phyloP scores from a whole-genome alignment of 1,284 basidiomycete species.

The Ceratorhiza oryzae-sativae region DNA sequence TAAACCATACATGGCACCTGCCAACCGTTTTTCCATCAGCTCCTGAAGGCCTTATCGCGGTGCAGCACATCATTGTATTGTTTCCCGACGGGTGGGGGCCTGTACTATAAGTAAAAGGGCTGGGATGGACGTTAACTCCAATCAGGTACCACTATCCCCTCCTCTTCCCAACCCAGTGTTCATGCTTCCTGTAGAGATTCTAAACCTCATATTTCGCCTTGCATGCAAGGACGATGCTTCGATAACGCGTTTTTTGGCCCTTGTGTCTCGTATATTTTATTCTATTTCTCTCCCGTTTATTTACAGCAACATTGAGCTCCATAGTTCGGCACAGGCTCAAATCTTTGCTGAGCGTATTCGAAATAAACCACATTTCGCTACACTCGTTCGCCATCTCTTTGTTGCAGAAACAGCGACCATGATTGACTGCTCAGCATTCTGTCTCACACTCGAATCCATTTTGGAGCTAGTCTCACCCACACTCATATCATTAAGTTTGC shows the following conservation, averaged over 20 bases:
- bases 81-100: too few relatives aligned
- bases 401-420: neutral
- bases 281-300: neutral
- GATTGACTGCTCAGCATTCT: neutral
- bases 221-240: slow-evolving; percentile 22
- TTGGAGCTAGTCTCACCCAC: neutral
- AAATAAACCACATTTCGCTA: neutral
- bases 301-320: slow-evolving; percentile 4
- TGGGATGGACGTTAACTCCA: neutral
- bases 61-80: too few relatives aligned
- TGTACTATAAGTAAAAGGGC: neutral
- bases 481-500: neutral
- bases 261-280: neutral
- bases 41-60: too few relatives aligned
- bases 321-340: neutral
- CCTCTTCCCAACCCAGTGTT: neutral
- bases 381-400: slow-evolving; percentile 8
- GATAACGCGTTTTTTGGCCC: slow-evolving; percentile 1
- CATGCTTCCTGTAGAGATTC: slow-evolving; percentile 6
- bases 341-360: neutral
- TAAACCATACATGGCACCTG: too few relatives aligned
- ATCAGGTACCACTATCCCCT: neutral
- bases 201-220: neutral
- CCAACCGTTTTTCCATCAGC: too few relatives aligned
- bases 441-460: neutral